Evolutionary conservation across 306 rosid genomes (phyloP), one percentile per base, ranked within the genome.

Genomic region (Senna tora): DNA sequence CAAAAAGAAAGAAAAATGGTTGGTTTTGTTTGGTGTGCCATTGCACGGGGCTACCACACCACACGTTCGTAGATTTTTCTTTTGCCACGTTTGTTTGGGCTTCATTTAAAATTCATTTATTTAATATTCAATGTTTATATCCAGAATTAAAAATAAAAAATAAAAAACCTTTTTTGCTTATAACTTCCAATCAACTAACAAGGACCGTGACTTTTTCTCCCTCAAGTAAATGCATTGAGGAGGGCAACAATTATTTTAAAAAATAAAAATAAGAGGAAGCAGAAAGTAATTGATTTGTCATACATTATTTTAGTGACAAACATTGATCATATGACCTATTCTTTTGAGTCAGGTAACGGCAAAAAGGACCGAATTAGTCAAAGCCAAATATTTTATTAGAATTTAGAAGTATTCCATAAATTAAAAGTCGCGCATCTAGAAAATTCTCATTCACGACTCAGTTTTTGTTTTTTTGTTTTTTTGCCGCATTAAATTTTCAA

Each of bases 301-400:
- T 36, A 15, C n/a, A n/a, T n/a, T n/a, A n/a, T n/a, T 57, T 33
- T 33, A n/a, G n/a, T n/a, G n/a, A n/a, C n/a, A 59, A 59, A 59
- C n/a, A 6, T 58, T 2, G 19, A 38, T 9, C 25, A 33, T n/a
- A 0, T 34, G 45, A 12, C 9, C 30, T 60, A 8, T 16, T 42
- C 21, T 46, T 21, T 39, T 51, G 15, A n/a, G n/a, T 49, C 62
- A 41, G 58, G 38, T 19, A n/a, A 73, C 50, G 43, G 64, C 13
- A 67, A 67, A 25, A 19, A 21, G 12, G 14, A 14, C 36, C 7
- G 58, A 82, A 74, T 59, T 46, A 53, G 78, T 82, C 80, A 78
- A 75, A 75, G 28, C 49, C 28, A 8, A 42, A 41, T 2, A 4
- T 59, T 71, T 36, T 25, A 20, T 5, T 56, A 20, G 0, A n/a